Evolutionary conservation across 352 stramenopile species (phyloP).

Genomic region (Pythium aphanidermatum): DNA sequence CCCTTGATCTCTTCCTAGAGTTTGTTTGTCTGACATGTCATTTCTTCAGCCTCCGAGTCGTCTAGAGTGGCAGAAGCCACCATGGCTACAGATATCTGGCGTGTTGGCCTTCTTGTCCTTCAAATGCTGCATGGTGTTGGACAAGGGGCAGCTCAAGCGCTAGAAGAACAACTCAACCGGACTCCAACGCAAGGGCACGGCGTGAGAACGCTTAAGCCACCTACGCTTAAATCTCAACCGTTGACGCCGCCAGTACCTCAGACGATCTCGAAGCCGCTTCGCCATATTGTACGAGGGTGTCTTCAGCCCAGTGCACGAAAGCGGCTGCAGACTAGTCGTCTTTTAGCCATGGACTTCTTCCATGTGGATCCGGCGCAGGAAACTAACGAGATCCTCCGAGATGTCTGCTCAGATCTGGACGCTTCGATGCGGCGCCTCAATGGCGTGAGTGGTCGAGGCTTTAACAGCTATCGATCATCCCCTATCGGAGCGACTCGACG

Average conservation of each 20-base stretch:
- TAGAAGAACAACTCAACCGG: conserved; percentile 6
- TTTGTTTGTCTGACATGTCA: neutral
- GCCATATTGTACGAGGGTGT: conserved; percentile 34
- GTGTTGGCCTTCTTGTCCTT: conserved; percentile 41
- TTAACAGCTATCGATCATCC: too few relatives aligned
- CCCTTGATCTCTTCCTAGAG: neutral
- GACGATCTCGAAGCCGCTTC: conserved; percentile 37
- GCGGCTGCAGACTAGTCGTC: conserved; percentile 22
- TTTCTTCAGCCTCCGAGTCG: conserved; percentile 12
- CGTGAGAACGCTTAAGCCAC: too few relatives aligned
- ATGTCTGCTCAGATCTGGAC: conserved; percentile 54
- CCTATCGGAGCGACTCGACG: too few relatives aligned
- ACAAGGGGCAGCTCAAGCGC: neutral
- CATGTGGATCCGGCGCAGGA: conserved; percentile 39
- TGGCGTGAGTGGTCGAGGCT: too few relatives aligned
- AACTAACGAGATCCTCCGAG: conserved; percentile 45
- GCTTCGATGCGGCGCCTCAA: conserved; percentile 43
- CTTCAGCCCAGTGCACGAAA: conserved; percentile 37
- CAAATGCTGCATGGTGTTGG: conserved; percentile 37
- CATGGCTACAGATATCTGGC: conserved; percentile 49
- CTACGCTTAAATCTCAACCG: neutral
- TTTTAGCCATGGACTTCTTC: conserved; percentile 45
- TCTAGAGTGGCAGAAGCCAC: conserved; percentile 5
- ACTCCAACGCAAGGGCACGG: too few relatives aligned
- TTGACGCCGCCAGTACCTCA: conserved; percentile 32